Conservation (phyloP, 129 eudicot species). For the Solidago caesia region DNA sequence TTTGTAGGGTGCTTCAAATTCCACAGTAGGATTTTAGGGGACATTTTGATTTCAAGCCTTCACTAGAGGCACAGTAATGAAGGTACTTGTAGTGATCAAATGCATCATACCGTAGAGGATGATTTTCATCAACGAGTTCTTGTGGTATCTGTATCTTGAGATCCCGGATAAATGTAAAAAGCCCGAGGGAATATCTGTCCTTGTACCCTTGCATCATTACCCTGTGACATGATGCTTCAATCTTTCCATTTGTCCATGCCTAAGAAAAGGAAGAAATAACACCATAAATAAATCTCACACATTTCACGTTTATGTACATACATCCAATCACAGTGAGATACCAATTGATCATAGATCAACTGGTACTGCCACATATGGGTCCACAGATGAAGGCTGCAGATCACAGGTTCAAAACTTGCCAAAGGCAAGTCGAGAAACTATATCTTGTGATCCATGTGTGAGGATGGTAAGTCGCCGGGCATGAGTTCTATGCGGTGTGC, state of each 20-base stretch:
- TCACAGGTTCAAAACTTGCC: too few species aligned
- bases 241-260: slow-evolving; percentile 15
- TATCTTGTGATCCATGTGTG: too few species aligned
- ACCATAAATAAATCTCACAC: not conserved
- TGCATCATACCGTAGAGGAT: not conserved
- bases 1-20: too few species aligned
- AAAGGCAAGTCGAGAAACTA: too few species aligned
- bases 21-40: not conserved
- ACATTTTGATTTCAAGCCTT: not conserved
- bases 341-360: too few species aligned
- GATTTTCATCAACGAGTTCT: slow-evolving; percentile 8
- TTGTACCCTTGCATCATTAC: not conserved
- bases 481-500: too few species aligned
- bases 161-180: not conserved
- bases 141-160: not conserved
- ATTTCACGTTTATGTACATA: not conserved
- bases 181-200: not conserved
- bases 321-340: too few species aligned
- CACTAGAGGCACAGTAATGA: not conserved
- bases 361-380: too few species aligned
- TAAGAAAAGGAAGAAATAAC: not conserved
- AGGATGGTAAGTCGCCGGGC: too few species aligned
- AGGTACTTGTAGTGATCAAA: slow-evolving; percentile 8
- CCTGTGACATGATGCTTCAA: not conserved
- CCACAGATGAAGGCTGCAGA: too few species aligned